phyloP scores from a whole-genome alignment of 805 yeast species.

The Starmerella asiatica region DNA sequence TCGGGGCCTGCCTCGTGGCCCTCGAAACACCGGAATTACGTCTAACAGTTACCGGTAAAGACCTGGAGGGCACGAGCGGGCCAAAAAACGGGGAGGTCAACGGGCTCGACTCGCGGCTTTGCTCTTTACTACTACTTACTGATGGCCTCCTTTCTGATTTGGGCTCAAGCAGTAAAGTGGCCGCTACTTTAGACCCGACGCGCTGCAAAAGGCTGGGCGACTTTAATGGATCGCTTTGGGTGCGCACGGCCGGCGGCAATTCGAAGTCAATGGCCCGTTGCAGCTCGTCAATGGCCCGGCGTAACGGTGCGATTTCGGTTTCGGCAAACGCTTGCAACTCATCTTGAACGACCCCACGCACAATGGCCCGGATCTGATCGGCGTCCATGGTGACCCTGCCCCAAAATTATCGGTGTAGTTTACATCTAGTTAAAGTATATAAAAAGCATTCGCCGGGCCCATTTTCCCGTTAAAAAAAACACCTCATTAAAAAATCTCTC shows the following conservation, averaged over 20 bases:
- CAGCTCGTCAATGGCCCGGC: constrained; percentile 5
- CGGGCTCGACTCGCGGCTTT: constrained; percentile 1
- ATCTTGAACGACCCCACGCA: constrained; percentile 6
- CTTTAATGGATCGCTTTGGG: neutral
- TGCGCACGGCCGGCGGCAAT: constrained; percentile 5
- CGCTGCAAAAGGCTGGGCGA: constrained; percentile 9
- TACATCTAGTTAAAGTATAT: too few relatives aligned
- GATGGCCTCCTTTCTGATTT: too few relatives aligned
- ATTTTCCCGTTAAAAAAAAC: too few relatives aligned
- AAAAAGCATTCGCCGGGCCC: too few relatives aligned
- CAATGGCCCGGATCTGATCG: constrained; percentile 5
- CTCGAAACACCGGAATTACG: constrained; percentile 20
- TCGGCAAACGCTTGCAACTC: constrained; percentile 13
- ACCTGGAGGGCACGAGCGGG: neutral
- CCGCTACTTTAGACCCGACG: constrained; percentile 12
- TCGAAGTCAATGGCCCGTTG: constrained; percentile 2
- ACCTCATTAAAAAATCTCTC: too few relatives aligned
- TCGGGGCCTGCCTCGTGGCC: neutral
- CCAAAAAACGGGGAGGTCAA: neutral
- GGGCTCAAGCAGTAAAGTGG: too few relatives aligned
- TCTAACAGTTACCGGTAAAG: constrained; percentile 18
- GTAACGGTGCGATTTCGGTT: constrained; percentile 11
- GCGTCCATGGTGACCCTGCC: too few relatives aligned
- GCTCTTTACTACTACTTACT: neutral
- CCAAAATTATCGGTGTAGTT: too few relatives aligned